Base-by-base conservation (phyloP, 2,329 filamentous ascomycete species). In the Diplodia seriata region DNA sequence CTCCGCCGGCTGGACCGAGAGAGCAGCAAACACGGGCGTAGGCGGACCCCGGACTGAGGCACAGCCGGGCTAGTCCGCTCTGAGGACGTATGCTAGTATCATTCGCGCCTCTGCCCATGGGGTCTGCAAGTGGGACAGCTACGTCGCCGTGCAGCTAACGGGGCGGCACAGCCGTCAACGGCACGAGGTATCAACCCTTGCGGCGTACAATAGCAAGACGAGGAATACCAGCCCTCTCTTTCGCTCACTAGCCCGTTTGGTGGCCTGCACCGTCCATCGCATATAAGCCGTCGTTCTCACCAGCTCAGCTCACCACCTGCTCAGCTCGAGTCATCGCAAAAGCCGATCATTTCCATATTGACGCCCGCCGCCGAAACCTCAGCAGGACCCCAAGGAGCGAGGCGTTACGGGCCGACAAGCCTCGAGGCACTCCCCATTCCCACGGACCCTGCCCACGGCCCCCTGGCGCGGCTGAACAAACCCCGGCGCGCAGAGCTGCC, bases 281-380 rank as follows among this genome's bases (percentile, higher is more conserved):
- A 40, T 57, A 59, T 47, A 43, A 47, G 26, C 57, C 43, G 36
- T 40, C 38, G 36, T 55, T 11, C 43, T 47, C 43, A 47, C 43
- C 43, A 20, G 20, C 40, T 59, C 56, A 59, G 56, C 56, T 47
- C 40, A 62, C 57, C 59, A 63, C 59, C 29, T 63, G 15, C 38
- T 49, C 29, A 49, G 43, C 59, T 51, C 31, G 59, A 63, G 59
- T 51, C 59, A 63, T 63, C 59, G n/a, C 40, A 23, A 6, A 23
- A 40, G 29, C 14, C 31, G 59, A 63, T 63, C 59, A 14, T 40
- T 51, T 38, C 59, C 59, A n/a, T 29, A 33, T 51, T 20, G 29
- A 59, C 15, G 23, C 12, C 20, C 15, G 15, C 20, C 36, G 23
- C 6, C 55, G 36, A 56, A 38, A 6, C 54, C 54, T 40, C 54